Evolutionary conservation across 148 eudicot genomes (phyloP), one percentile per base, ranked within the genome.

Genomic region (Agrostemma githago): DNA sequence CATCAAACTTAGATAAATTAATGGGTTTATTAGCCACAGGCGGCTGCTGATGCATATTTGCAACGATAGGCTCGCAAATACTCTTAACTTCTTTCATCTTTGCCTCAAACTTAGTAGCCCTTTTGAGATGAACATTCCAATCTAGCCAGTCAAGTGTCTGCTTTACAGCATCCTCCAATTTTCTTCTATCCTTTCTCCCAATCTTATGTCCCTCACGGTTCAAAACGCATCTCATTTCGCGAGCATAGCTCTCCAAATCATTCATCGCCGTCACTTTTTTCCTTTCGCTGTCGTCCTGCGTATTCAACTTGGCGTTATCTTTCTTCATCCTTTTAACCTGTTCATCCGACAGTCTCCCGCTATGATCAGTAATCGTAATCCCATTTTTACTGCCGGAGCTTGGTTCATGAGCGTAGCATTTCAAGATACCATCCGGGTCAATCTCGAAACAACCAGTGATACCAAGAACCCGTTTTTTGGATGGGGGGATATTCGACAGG

Each of bases 351-450:
- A 66, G 19, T 15, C 8, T 66, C 2, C 48, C 69, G 48, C 46
- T 66, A 66, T 41, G 69, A 40, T 41, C 19, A 16, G 69, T 39
- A 5, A 66, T 66, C n/a, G 46, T 66, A 39, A 66, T 66, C 41
- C 48, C 69, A 41, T 41, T 66, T 15, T 41, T 66, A n/a, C 10
- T 66, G 8, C 46, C 21, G 4, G 46, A 38, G n/a, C 11, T 41
- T 8, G 3, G 4, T 8, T 66, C 69, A 5, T 66, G 9, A 16
- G 48, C 69, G 10, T 5, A 14, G 20, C 69, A 66, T 66, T 66
- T 41, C 40, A 66, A 5, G 9, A 66, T 66, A 2, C 69, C 69
- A 8, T 66, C 48, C 16, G 10, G 11, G 2, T 66, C 69, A 3
- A 66, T 66, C 15, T 66, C 69, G 3, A 66, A 66, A 8, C 69